These are phyloP conservation scores for Cryptomeria japonica DNA, from an alignment of 75 land plant species.

Conservation along the genomic window DNA sequence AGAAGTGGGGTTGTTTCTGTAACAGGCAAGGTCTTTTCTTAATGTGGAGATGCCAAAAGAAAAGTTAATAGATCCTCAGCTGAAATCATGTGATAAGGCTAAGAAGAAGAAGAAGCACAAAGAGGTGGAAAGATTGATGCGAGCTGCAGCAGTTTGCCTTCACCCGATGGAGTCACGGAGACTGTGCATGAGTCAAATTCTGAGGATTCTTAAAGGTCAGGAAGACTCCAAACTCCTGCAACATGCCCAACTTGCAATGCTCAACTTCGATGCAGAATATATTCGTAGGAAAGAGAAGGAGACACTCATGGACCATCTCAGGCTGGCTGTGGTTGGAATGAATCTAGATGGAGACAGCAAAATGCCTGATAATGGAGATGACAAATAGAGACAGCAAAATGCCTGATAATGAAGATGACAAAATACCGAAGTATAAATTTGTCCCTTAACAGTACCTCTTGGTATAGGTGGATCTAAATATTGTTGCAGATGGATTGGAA, in stretches of 20 bases:
- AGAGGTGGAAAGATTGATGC: conserved; percentile 39
- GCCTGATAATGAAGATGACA: conserved; percentile 17
- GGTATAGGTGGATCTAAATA: not conserved
- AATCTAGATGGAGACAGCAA: conserved; percentile 37
- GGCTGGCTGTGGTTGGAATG: conserved; percentile 77
- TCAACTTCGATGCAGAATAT: conserved; percentile 22
- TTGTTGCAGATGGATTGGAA: not conserved
- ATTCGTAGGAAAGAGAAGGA: conserved; percentile 10
- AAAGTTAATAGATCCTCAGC: conserved; percentile 57
- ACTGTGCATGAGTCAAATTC: conserved; percentile 58
- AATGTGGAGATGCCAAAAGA: conserved; percentile 22
- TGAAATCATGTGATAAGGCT: conserved; percentile 23
- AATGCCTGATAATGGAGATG: not conserved
- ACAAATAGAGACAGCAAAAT: conserved; percentile 15
- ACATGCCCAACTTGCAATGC: conserved; percentile 16
- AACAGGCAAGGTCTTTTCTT: conserved; percentile 72
- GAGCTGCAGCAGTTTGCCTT: conserved; percentile 74
- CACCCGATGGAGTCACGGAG: conserved; percentile 55
- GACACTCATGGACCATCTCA: conserved; percentile 57
- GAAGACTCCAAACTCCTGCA: conserved; percentile 4
- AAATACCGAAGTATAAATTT: conserved; percentile 14
- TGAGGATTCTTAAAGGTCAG: conserved; percentile 39
- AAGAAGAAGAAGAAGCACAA: conserved; percentile 19
- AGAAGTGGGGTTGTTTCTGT: not conserved
- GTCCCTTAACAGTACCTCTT: not conserved